Evolutionary conservation across 2,329 filamentous ascomycete genomes (phyloP), one percentile per base, ranked within the genome.

Genomic region (Pseudocercospora macadamiae): DNA sequence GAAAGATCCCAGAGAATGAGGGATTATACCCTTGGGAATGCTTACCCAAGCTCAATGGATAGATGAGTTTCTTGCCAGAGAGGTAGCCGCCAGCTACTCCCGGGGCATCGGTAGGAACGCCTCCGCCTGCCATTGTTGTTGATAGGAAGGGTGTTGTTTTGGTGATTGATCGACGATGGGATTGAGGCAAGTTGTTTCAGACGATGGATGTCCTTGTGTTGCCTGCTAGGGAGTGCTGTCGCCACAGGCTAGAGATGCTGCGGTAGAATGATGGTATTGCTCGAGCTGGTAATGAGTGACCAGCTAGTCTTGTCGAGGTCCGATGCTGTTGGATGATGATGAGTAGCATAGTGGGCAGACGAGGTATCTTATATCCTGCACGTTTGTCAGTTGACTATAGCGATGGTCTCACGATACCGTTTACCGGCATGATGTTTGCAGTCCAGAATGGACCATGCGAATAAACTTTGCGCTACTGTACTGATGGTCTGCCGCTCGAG

Each of bases 11-110:
- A n/a, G n/a, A n/a, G n/a, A n/a, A n/a, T n/a, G n/a, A n/a, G n/a
- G n/a, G n/a, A n/a, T n/a, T n/a, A n/a, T n/a, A n/a, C n/a, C n/a
- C n/a, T n/a, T n/a, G n/a, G n/a, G n/a, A n/a, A n/a, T n/a, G n/a
- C n/a, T n/a, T n/a, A n/a, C n/a, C 76, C 44, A 80, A 69, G 12
- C 70, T 64, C 48, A 83, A 75, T 8, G 81, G 81, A 62, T 80
- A 74, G 68, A 83, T 79, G 54, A 82, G 76, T 72, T 75, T 71
- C 57, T 75, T 70, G 61, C 76, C 73, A 14, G 77, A 78, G 48
- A 80, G 72, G 68, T 73, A 78, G 59, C 76, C 75, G 49, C 75
- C 72, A 51, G 70, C 68, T 25, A 78, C 68, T 26, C 71, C 65
- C 25, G 74, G 71, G 23, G 73, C 67, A 49, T 69, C 69, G 30